Evolutionary conservation across 352 stramenopile genomes (phyloP).

Genomic region (Phytophthora pseudosyringae): DNA sequence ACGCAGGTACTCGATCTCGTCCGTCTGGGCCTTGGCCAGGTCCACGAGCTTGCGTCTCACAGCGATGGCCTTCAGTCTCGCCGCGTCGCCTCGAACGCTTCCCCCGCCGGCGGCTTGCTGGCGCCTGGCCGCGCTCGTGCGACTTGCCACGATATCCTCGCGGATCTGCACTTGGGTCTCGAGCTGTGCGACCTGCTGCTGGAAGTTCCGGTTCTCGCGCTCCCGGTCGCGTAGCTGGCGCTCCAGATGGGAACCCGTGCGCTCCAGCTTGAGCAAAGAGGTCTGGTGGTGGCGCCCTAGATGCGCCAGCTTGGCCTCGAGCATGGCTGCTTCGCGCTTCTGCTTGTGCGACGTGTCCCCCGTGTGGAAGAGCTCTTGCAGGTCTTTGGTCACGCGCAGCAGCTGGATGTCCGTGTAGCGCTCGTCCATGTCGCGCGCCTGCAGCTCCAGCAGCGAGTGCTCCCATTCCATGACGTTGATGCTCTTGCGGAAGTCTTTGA

Average conservation of each 20-base stretch:
- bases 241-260: conserved; percentile 52
- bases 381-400: conserved; percentile 92
- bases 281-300: conserved; percentile 68
- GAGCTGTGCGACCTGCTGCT: conserved; percentile 77
- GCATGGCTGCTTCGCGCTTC: conserved; percentile 69
- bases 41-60: conserved; percentile 91
- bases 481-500: conserved; percentile 94
- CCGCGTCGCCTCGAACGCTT: conserved; percentile 23
- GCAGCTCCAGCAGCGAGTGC: conserved; percentile 77
- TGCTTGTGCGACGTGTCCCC: conserved; percentile 83
- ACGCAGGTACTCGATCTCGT: conserved; percentile 91
- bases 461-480: conserved; percentile 96
- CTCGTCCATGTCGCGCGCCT: conserved; percentile 90
- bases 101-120: conserved; percentile 25
- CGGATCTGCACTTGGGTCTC: conserved; percentile 88
- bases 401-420: conserved; percentile 94
- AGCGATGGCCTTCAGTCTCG: conserved; percentile 87
- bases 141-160: conserved; percentile 85
- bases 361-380: conserved; percentile 91
- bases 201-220: conserved; percentile 85
- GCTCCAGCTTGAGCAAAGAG: conserved; percentile 71
- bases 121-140: conserved; percentile 56
- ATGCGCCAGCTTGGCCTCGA: conserved; percentile 78
- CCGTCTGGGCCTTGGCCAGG: conserved; percentile 87
- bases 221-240: conserved; percentile 69